Base-by-base conservation (phyloP, 805 yeast genomes). In the Kuraishia floccosa region DNA sequence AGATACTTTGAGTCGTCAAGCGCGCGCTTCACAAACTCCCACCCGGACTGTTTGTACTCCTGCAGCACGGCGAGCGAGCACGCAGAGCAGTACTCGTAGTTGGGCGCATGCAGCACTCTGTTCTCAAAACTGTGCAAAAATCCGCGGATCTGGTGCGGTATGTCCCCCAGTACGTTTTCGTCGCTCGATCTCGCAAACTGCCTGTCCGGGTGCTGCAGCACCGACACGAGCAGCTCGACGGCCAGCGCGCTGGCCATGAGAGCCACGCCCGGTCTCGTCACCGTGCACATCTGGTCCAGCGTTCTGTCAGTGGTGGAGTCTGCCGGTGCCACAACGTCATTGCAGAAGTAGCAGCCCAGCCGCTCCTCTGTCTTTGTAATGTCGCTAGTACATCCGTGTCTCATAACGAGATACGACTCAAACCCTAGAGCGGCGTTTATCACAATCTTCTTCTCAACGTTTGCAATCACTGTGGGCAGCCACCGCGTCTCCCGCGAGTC, bases 271-370 rank as follows among this genome's bases (percentile, higher is more conserved):
- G 99, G 97, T 25, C 98, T 63, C 0, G 98, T 91, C 1, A 91
- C 98, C 0, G 99, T 91, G 48, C 99, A 91, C 96, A 91, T 91
- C 53, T 91, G 97, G 54, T 91, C 99, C 34, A 91, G 58, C 0
- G 96, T 82, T 31, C 94, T 64, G 46, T 86, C 94, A 0, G 83
- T 65, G n/a, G 84, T 56, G 35, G 94, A 79, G 49, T 91, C 94
- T 2, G 74, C 62, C 1, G 99, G 98, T 0, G 96, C 97, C 31
- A 85, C 85, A 6, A 91, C 87, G 49, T 91, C 98, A 49, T 85
- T 84, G 54, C 99, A 91, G 52, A 80, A 91, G 55, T 91, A 91
- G 52, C 99, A 91, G 0, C 99, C 98, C 26, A 87, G 52, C 24
- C 77, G 59, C 2, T 47, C 44, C n/a, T 42, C 49, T n/a, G 19